phyloP scores from a whole-genome alignment of 345 rosid genomes.

The Lumnitzera littorea region DNA sequence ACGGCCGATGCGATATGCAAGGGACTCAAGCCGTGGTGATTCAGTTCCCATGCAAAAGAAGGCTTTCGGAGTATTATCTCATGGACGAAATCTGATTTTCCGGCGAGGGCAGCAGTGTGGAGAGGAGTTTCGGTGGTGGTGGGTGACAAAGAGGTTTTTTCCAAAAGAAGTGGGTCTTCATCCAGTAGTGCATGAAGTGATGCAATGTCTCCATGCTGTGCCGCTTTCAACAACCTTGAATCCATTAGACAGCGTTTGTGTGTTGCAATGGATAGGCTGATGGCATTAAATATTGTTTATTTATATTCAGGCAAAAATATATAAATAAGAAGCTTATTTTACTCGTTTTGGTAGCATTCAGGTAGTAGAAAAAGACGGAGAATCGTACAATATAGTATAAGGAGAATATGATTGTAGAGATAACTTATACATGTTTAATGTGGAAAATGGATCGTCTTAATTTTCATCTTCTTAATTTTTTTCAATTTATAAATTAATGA shows the following conservation, averaged over 20 bases:
- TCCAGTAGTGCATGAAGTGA: neutral
- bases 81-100: neutral
- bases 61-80: slow-evolving; percentile 4
- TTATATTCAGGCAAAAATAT: too few species aligned
- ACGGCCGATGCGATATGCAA: slow-evolving; percentile 3
- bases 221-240: neutral
- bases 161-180: neutral
- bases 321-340: too few species aligned
- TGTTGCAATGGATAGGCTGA: neutral
- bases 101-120: neutral
- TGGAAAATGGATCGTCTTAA: too few species aligned
- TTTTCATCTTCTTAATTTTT: too few species aligned
- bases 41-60: slow-evolving; percentile 3
- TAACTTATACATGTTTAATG: too few species aligned
- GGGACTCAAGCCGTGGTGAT: neutral
- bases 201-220: neutral
- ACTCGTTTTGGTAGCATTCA: too few species aligned
- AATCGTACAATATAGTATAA: too few species aligned
- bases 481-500: too few species aligned
- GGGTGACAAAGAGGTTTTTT: neutral
- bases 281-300: neutral
- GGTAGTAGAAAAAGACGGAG: too few species aligned
- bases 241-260: neutral
- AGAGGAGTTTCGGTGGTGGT: neutral
- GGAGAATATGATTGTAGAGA: too few species aligned